Percentiles rank a stretch among this genome's conserved stretches.
These are phyloP conservation scores for Tolypocladium pustulatum DNA, from an alignment of 2,329 filamentous ascomycete genomes.

Conservation along the genomic window DNA sequence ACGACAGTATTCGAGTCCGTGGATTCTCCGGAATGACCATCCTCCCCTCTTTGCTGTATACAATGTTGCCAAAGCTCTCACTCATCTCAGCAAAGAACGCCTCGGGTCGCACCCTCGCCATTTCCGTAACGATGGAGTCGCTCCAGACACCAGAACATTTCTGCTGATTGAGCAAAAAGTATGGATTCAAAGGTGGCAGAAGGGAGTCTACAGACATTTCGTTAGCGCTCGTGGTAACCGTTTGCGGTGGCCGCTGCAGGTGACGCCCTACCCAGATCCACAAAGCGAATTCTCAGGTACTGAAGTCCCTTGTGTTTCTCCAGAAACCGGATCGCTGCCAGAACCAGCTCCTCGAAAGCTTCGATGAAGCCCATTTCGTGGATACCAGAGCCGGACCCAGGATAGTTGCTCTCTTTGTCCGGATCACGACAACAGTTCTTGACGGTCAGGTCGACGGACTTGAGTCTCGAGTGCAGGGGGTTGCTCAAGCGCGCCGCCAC, in stretches of 20 bases:
- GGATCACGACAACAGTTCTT: constrained; percentile 60
- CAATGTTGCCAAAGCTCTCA: constrained; percentile 52
- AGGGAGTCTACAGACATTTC: constrained; percentile 45
- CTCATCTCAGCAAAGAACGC: constrained; percentile 51
- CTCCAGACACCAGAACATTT: constrained; percentile 64
- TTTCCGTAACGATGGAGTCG: constrained; percentile 50
- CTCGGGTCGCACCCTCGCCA: constrained; percentile 47
- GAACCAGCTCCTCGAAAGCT: constrained; percentile 58
- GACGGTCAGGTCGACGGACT: constrained; percentile 60
- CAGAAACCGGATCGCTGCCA: constrained; percentile 52
- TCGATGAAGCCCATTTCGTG: constrained; percentile 63
- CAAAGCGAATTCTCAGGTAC: constrained; percentile 61
- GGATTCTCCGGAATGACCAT: constrained; percentile 46
- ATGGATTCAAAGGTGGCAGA: constrained; percentile 60
- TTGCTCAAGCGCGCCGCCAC: constrained; percentile 39
- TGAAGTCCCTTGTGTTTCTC: constrained; percentile 47
- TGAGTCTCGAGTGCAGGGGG: constrained; percentile 39
- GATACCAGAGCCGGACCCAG: constrained; percentile 58
- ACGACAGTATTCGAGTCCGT: constrained; percentile 39
- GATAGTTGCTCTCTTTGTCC: constrained; percentile 38
- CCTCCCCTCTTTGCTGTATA: constrained; percentile 47
- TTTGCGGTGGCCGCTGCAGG: not conserved
- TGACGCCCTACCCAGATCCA: constrained; percentile 50
- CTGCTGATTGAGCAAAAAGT: constrained; percentile 53
- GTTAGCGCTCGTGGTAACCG: constrained; percentile 9